phyloP scores from a whole-genome alignment of 2,329 filamentous ascomycete genomes.

The Bipolaris oryzae region DNA sequence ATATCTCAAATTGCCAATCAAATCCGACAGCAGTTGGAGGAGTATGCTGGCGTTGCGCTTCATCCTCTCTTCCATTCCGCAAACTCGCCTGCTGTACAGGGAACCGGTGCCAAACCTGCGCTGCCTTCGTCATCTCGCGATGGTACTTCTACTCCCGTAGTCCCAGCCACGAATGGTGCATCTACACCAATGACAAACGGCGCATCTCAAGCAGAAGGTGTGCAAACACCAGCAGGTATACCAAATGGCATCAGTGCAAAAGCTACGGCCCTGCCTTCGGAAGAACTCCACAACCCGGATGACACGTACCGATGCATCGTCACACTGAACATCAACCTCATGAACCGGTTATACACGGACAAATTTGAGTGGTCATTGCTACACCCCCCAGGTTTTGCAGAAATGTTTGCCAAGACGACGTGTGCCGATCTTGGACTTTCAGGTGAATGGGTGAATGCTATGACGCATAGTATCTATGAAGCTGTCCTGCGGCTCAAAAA shows the following conservation, averaged over 20 bases:
- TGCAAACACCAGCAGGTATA: slow-evolving; percentile 54
- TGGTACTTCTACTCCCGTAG: slow-evolving; percentile 56
- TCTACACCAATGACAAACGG: slow-evolving; percentile 62
- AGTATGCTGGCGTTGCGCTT: slow-evolving; percentile 91
- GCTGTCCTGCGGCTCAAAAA: slow-evolving; percentile 92
- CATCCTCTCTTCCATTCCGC: slow-evolving; percentile 86
- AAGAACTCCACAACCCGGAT: slow-evolving; percentile 83
- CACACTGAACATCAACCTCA: slow-evolving; percentile 86
- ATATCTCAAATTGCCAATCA: slow-evolving; percentile 87
- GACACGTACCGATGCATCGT: slow-evolving; percentile 95
- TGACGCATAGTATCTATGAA: slow-evolving; percentile 97
- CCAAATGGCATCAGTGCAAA: slow-evolving; percentile 69
- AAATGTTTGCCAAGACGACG: slow-evolving; percentile 89
- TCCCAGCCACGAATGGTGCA: slow-evolving; percentile 57
- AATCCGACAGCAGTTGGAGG: slow-evolving; percentile 92
- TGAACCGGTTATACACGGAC: slow-evolving; percentile 91
- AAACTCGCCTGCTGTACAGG: slow-evolving; percentile 38
- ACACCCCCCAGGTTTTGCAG: slow-evolving; percentile 88
- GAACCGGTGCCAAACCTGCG: slow-evolving; percentile 38
- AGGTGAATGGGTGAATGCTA: slow-evolving; percentile 91
- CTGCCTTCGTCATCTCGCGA: slow-evolving; percentile 57
- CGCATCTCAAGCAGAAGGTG: slow-evolving; percentile 49
- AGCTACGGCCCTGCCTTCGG: slow-evolving; percentile 67
- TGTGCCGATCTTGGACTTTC: slow-evolving; percentile 88
- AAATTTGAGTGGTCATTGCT: slow-evolving; percentile 97